Evolutionary conservation across 331 rosid species (phyloP), one percentile per base, ranked within the genome.

Genomic region (Acacia concinna): DNA sequence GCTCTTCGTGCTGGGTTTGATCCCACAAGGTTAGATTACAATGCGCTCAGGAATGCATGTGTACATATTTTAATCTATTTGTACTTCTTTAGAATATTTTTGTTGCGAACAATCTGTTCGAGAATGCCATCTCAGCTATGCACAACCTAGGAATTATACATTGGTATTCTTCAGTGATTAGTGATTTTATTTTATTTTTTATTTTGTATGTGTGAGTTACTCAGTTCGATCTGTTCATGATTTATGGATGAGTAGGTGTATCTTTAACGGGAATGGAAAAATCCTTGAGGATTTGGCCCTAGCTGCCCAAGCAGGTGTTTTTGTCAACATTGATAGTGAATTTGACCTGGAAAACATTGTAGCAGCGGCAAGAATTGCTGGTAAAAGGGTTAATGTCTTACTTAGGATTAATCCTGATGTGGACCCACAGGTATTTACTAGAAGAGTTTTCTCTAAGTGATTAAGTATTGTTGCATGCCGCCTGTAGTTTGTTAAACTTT

Each of bases 251-350:
- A 15, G 31, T 87, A 93, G 98, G 88, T 93, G 98, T 68, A 87
- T 95, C 81, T 93, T 95, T 70, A 95, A 95, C 71, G 98, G 98
- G 66, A 95, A 95, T 66, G 99, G 98, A 18, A 95, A 95, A 64
- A 56, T 95, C 73, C 81, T 95, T 85, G 97, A 93, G 83, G 99
- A 93, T 87, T 88, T 95, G 92, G 94, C 88, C 60, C 84, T 95
- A 62, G 99, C 97, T 73, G 93, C 98, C 17, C 83, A 91, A 79
- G 90, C 76, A 73, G 96, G 94, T 44, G 98, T 95, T 25, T 93
- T 95, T 79, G 80, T 95, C 82, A 95, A 95, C 78, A 86, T 95
- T 51, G 99, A 93, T 76, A 95, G 97, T 54, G 99, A 95, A 60
- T 91, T 95, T 68, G 97, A 92, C 84, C 78, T 92, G 80, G 97